phyloP scores from a whole-genome alignment of 345 rosid species.

The Melaleuca quinquenervia region DNA sequence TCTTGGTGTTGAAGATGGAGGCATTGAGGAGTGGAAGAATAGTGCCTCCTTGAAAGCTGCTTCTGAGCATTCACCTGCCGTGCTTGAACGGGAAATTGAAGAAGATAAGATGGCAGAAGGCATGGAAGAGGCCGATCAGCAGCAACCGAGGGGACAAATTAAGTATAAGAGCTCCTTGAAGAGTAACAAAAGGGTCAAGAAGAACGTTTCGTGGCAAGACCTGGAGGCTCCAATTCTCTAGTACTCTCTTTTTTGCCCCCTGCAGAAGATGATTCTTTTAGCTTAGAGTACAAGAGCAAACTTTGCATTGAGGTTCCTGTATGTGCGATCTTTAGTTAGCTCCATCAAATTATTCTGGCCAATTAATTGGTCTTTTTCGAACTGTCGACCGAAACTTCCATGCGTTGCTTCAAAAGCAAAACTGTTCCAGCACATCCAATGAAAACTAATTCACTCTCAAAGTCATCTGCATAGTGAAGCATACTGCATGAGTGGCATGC shows the following conservation, averaged over 20 bases:
- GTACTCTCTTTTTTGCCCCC: background rate
- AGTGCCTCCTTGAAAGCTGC: background rate
- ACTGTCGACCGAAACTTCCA: background rate
- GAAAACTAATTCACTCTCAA: background rate
- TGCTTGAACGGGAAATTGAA: background rate
- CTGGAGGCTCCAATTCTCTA: conserved; percentile 6
- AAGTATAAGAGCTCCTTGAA: background rate
- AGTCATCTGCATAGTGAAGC: background rate
- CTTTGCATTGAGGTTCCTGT: background rate
- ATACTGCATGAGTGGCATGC: background rate
- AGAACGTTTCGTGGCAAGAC: conserved; percentile 32
- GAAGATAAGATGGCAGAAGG: background rate
- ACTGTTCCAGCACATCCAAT: background rate
- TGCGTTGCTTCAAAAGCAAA: background rate
- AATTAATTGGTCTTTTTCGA: background rate
- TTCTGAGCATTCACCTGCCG: background rate
- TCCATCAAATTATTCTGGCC: background rate
- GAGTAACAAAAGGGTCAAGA: conserved; percentile 10
- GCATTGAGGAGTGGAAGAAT: background rate
- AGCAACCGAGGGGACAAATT: background rate
- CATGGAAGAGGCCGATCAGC: background rate
- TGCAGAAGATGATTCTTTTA: background rate
- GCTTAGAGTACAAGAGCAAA: background rate
- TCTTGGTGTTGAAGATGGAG: background rate
- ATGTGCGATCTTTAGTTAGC: background rate